Conservation (phyloP, 768 basidiomycete species). For the Paxillus ammoniavirescens region DNA sequence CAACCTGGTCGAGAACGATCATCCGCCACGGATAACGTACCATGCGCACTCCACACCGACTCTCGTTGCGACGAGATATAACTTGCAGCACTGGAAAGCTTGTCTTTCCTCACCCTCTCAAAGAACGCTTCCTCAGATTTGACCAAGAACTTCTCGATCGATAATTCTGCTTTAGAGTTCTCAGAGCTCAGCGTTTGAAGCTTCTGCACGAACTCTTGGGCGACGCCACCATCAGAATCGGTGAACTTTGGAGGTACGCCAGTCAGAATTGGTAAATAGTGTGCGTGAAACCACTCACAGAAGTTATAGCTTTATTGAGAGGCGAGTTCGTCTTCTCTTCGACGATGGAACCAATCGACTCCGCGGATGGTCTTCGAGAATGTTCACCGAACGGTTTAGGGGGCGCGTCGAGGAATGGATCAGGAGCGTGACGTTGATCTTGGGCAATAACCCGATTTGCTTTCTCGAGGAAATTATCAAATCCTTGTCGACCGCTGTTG, state of each 20-base stretch:
- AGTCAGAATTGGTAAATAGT: not conserved
- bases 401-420: conserved; percentile 85
- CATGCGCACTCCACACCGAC: conserved; percentile 75
- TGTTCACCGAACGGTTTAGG: conserved; percentile 76
- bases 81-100: conserved; percentile 79
- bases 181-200: conserved; percentile 74
- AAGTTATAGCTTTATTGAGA: conserved; percentile 89
- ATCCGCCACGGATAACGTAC: conserved; percentile 44
- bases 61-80: conserved; percentile 76
- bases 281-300: conserved; percentile 44
- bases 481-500: conserved; percentile 42
- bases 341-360: conserved; percentile 88
- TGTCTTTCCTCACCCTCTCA: conserved; percentile 85
- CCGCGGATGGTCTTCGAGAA: conserved; percentile 80
- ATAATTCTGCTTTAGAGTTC: conserved; percentile 88
- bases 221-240: conserved; percentile 89
- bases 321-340: conserved; percentile 91
- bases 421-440: conserved; percentile 74
- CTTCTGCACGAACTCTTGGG: conserved; percentile 85
- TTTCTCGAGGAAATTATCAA: conserved; percentile 77
- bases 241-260: conserved; percentile 63
- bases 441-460: conserved; percentile 83
- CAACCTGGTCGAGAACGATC: conserved; percentile 74
- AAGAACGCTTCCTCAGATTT: conserved; percentile 96
- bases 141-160: conserved; percentile 85